Evolutionary conservation across 2,329 filamentous ascomycete genomes (phyloP), one percentile per base, ranked within the genome.

Genomic region (Talaromyces islandicus): DNA sequence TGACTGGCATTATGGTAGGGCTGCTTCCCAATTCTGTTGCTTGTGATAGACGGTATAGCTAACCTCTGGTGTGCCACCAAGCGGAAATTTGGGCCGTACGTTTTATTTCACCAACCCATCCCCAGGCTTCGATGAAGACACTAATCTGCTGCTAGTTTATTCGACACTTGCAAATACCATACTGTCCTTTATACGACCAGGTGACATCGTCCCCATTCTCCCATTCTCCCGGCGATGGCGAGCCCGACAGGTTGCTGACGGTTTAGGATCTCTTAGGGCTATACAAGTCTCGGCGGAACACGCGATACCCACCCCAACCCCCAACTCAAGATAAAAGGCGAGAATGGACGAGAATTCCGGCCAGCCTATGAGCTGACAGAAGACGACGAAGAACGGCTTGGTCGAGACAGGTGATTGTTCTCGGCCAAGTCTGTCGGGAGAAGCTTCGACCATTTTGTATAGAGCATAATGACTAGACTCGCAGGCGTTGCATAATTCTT

Each of bases 241-340:
- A 14, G 46, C 27, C 21, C 21, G 17, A 29, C 24, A 17, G 12
- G 17, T 7, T 29, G 24, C 48, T 52, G 3, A 52, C 48, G 27
- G 7, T 17, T 29, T 7, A 11, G 29, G 48, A 11, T 46, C 14
- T 29, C 7, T 2, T 29, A 52, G 48, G 93, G 93, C 10, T 97
- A 94, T 75, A 96, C 94, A 2, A 93, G 89, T 64, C 80, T 99
- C n/a, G 94, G 94, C 21, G 93, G 94, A 3, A 91, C 86, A 25
- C 87, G 86, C 59, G 91, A 99, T 75, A 99, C 94, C 2, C 84
- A 89, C 64, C 92, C 91, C 0, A 99, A 99, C 71, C 94, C 94
- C 10, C 55, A 50, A 27, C 56, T 64, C 17, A 43, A 53, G 27
- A 52, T 11, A 17, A 14, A 30, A 12, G 52, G 56, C 9, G 38